Conservation (phyloP, 352 stramenopile genomes). For the Phytophthora gonapodyides region DNA sequence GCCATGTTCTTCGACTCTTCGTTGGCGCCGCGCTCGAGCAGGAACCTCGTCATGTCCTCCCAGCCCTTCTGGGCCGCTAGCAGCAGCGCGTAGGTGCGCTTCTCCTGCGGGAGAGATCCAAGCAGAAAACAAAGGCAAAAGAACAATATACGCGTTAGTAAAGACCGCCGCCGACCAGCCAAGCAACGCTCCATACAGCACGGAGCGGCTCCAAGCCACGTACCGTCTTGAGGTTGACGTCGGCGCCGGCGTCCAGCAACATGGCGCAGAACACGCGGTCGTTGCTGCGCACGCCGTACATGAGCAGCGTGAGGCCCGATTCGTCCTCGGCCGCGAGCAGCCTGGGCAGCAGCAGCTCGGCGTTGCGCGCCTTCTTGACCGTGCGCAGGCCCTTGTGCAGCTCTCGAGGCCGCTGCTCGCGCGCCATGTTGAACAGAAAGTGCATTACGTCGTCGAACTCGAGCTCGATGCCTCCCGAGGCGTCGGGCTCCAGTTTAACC, state of each 20-base stretch:
- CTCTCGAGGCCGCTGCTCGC: constrained; percentile 50
- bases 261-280: constrained; percentile 59
- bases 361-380: constrained; percentile 55
- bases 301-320: constrained; percentile 81
- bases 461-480: constrained; percentile 42
- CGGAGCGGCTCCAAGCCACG: constrained; percentile 18
- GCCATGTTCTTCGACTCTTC: constrained; percentile 87
- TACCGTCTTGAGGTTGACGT: constrained; percentile 86
- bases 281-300: constrained; percentile 77
- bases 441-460: constrained; percentile 64
- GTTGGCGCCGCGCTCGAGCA: constrained; percentile 69
- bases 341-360: constrained; percentile 50
- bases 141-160: constrained; percentile 8
- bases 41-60: constrained; percentile 67
- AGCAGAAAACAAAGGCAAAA: constrained; percentile 15
- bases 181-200: constrained; percentile 6
- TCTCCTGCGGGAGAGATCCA: constrained; percentile 57
- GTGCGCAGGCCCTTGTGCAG: constrained; percentile 69
- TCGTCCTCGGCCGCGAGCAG: constrained; percentile 73
- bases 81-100: constrained; percentile 77
- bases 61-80: constrained; percentile 86
- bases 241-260: constrained; percentile 68
- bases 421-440: constrained; percentile 64
- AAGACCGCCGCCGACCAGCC: neutral
- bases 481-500: constrained; percentile 56